These are phyloP conservation scores for Glycyrrhiza uralensis DNA, from an alignment of 306 rosid genomes.

Conservation along the genomic window DNA sequence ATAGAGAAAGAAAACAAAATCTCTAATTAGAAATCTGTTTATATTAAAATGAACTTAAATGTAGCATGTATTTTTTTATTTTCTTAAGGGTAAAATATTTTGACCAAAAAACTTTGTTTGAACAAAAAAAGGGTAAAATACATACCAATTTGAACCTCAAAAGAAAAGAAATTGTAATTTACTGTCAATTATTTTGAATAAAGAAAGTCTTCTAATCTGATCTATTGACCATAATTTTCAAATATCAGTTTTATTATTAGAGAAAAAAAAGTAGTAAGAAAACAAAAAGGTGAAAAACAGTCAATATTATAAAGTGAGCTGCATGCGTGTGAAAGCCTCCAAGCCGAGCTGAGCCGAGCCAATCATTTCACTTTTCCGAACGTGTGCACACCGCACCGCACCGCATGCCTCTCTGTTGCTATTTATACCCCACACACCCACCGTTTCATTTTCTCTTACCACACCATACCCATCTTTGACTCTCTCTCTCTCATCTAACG, in stretches of 20 bases:
- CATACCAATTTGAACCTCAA: too few species aligned
- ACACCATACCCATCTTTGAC: not conserved
- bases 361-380: conserved; percentile 14
- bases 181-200: too few species aligned
- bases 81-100: too few species aligned
- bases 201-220: too few species aligned
- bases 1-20: not conserved
- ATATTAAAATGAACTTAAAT: not conserved
- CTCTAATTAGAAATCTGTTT: too few species aligned
- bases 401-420: conserved; percentile 19
- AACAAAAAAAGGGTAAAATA: too few species aligned
- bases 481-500: not conserved
- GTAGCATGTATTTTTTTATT: too few species aligned
- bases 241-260: too few species aligned
- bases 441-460: not conserved
- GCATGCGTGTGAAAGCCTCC: not conserved
- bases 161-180: too few species aligned
- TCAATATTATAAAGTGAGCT: not conserved
- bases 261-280: not conserved
- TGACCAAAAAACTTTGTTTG: too few species aligned
- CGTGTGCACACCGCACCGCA: too few species aligned
- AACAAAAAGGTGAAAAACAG: not conserved
- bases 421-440: not conserved
- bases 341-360: not conserved
- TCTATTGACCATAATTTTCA: too few species aligned